phyloP scores from a whole-genome alignment of 768 basidiomycete species.

The button mushroom (Agaricus bisporus) region DNA sequence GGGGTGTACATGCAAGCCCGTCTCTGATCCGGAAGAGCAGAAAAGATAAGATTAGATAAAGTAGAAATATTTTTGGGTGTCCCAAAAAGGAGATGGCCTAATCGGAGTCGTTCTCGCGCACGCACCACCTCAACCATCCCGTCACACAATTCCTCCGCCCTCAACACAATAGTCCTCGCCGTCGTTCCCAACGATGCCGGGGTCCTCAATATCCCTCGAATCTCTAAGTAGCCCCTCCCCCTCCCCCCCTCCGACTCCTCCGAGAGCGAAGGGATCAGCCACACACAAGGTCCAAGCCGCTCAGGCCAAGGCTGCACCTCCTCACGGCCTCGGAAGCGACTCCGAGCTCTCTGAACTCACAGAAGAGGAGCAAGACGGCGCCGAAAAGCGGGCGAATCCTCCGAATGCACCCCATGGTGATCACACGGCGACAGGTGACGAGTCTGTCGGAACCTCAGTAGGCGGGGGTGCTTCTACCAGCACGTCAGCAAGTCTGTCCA shows the following conservation, averaged over 20 bases:
- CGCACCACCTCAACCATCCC: conserved; percentile 25
- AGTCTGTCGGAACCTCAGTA: conserved; percentile 14
- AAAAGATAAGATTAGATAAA: conserved; percentile 7
- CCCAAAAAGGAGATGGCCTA: conserved; percentile 18
- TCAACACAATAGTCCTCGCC: conserved; percentile 18
- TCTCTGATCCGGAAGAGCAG: too few relatives aligned
- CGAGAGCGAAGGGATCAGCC: conserved; percentile 13
- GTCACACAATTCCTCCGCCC: conserved; percentile 16
- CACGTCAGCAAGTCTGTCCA: conserved; percentile 18
- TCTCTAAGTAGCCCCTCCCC: conserved; percentile 66
- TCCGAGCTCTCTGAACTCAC: conserved; percentile 83
- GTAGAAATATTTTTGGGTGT: conserved; percentile 5
- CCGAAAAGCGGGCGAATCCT: conserved; percentile 18
- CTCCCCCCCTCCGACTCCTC: conserved; percentile 38
- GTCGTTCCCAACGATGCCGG: conserved; percentile 18
- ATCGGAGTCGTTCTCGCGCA: conserved; percentile 34
- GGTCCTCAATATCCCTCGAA: conserved; percentile 49
- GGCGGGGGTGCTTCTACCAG: conserved; percentile 9
- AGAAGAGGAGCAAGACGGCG: conserved; percentile 64
- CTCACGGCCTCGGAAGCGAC: conserved; percentile 43
- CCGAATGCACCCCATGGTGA: conserved; percentile 15
- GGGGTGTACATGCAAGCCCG: too few relatives aligned
- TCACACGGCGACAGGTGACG: conserved; percentile 12
- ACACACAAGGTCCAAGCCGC: conserved; percentile 15
- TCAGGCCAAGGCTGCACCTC: conserved; percentile 18